Conservation (phyloP, 768 basidiomycete species). For the Symmetrospora coprosmae region DNA sequence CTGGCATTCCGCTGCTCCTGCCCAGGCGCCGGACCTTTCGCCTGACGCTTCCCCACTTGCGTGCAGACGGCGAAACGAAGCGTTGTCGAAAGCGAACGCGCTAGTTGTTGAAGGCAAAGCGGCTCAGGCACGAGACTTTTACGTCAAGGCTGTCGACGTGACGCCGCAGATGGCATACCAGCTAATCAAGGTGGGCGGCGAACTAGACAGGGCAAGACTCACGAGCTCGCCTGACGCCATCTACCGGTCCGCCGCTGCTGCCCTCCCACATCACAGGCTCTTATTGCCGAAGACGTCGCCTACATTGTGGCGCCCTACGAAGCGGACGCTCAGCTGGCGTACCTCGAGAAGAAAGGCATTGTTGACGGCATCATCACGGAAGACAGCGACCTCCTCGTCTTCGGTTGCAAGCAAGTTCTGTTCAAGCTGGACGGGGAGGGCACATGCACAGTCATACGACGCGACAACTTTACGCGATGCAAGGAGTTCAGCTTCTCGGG, state of each 20-base stretch:
- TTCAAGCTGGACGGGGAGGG: conserved; percentile 68
- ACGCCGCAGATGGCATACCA: conserved; percentile 96
- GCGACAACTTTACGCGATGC: conserved; percentile 38
- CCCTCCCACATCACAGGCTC: conserved; percentile 47
- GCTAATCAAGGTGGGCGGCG: conserved; percentile 77
- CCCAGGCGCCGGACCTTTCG: neutral
- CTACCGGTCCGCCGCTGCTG: no score
- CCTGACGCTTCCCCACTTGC: neutral
- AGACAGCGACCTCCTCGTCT: conserved; percentile 93
- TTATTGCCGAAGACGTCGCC: conserved; percentile 60
- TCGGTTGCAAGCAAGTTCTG: conserved; percentile 83
- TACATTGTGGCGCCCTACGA: conserved; percentile 97
- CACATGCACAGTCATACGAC: conserved; percentile 38
- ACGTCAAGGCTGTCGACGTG: conserved; percentile 81
- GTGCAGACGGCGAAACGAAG: conserved; percentile 51
- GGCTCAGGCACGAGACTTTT: conserved; percentile 69
- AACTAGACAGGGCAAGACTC: conserved; percentile 27
- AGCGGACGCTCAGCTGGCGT: conserved; percentile 92
- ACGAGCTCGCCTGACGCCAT: neutral
- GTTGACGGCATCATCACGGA: conserved; percentile 91
- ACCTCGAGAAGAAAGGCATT: conserved; percentile 64
- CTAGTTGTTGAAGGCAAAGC: conserved; percentile 64
- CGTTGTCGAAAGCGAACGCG: conserved; percentile 56
- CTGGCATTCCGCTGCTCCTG: neutral
- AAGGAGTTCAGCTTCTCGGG: conserved; percentile 62